phyloP scores from a whole-genome alignment of 108 stramenopile genomes.

The Nitzschia sp. region DNA sequence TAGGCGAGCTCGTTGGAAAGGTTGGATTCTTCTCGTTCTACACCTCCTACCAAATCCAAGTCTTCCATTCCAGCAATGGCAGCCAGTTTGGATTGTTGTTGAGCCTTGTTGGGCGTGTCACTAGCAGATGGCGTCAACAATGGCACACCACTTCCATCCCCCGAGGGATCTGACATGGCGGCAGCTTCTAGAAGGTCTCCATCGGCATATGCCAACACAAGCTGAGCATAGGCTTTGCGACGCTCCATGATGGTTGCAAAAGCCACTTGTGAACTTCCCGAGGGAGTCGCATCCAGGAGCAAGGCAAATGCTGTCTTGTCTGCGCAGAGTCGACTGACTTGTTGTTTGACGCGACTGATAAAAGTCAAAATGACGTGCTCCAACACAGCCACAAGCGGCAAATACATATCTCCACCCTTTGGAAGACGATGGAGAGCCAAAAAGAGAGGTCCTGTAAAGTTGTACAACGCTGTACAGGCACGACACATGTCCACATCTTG shows the following conservation, averaged over 20 bases:
- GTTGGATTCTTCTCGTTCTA: conserved; percentile 61
- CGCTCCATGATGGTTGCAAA: conserved; percentile 66
- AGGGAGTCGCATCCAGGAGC: conserved; percentile 50
- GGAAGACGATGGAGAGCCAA: conserved; percentile 82
- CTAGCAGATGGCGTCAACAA: conserved; percentile 55
- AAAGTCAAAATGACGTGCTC: conserved; percentile 88
- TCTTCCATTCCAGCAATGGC: conserved; percentile 37
- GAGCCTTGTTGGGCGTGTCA: conserved; percentile 57
- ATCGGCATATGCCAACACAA: conserved; percentile 72
- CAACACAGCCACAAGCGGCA: conserved; percentile 76
- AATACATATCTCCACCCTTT: conserved; percentile 81
- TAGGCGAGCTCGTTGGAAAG: conserved; percentile 58
- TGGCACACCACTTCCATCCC: conserved; percentile 32
- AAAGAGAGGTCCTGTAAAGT: conserved; percentile 61
- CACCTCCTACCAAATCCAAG: conserved; percentile 45
- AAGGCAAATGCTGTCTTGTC: conserved; percentile 67
- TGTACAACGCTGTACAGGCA: conserved; percentile 73
- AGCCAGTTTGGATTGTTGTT: conserved; percentile 20
- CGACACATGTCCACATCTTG: conserved; percentile 85
- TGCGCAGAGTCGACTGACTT: conserved; percentile 58
- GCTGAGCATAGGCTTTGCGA: conserved; percentile 62
- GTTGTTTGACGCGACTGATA: conserved; percentile 79
- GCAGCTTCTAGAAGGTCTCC: conserved; percentile 54
- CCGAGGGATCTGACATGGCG: conserved; percentile 30
- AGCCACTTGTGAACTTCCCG: conserved; percentile 23